Evolutionary conservation across 192 early-diverging fungal genomes (phyloP), one percentile per base, ranked within the genome.

Genomic region (Backusella sp.): DNA sequence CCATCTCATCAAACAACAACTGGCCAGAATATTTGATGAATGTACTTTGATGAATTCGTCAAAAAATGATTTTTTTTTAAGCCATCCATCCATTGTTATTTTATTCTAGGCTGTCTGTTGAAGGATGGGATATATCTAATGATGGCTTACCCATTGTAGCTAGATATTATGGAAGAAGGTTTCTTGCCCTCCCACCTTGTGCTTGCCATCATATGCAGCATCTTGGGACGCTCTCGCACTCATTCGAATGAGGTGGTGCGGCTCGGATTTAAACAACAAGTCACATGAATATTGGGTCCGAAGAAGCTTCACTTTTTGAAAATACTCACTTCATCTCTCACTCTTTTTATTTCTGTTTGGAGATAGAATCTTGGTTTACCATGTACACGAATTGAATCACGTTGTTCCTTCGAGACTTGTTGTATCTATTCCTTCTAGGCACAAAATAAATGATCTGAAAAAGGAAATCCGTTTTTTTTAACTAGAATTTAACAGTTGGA

Each of bases 131-230:
- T 68, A 36, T 35, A 32, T 68, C 19, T 32, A 36, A 36, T 68
- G 35, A 68, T 36, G 36, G 37, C 70, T 71, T 71, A 71, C 70
- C 70, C 70, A 71, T 71, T 71, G 42, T 71, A 46, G 70, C 70
- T 71, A 71, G 70, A 46, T 71, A 71, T 71, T 71, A 46, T 71
- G 42, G 70, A 71, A 71, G 70, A 71, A 71, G 70, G 70, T 71
- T 71, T 28, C 56, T 21, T 62, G 56, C 3, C 56, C 30, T 23
- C 26, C 26, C 56, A n/a, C n/a, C 9, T 28, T 62, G 56, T 14
- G 23, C 9, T 4, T 62, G 56, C 56, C 26, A 62, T 62, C 23
- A 62, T 62, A 62, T 62, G 56, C 56, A 28, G 21, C 23, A 9
- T 28, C 23, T 14, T 62, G 56, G 11, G 11, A 28, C 56, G 28